Percentiles rank a stretch among this genome's conserved stretches.
Conservation (phyloP, 768 basidiomycete genomes). For the Xanthoconium purpureum region DNA sequence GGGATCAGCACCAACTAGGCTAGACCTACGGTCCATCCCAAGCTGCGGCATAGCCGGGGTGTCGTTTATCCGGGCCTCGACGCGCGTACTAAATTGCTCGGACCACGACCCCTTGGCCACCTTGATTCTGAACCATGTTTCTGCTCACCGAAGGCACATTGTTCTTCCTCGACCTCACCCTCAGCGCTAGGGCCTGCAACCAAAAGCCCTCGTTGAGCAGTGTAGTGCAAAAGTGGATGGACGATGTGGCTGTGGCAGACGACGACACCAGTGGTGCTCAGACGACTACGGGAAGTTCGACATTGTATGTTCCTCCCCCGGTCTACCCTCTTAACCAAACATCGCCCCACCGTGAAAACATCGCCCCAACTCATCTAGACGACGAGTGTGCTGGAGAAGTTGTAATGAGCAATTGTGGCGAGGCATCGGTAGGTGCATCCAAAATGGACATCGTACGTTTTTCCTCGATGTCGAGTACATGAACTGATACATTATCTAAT, state of each 20-base stretch:
- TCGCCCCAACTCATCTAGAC: neutral
- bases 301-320: neutral
- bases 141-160: slow-evolving; percentile 3
- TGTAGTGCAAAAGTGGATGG: neutral
- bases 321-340: neutral
- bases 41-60: neutral
- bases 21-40: neutral
- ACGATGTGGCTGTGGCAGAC: neutral
- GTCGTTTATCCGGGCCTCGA: neutral
- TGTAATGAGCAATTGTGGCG: neutral
- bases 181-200: neutral
- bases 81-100: neutral
- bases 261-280: neutral
- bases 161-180: slow-evolving; percentile 4
- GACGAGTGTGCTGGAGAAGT: neutral
- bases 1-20: neutral
- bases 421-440: neutral
- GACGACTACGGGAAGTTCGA: neutral
- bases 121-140: neutral
- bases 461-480: neutral
- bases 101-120: neutral
- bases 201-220: neutral
- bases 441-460: neutral
- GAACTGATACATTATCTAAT: neutral
- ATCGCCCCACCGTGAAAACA: no score